Evolutionary conservation across 495 filamentous ascomycete genomes (phyloP).

Genomic region (Penicillium subrubescens): DNA sequence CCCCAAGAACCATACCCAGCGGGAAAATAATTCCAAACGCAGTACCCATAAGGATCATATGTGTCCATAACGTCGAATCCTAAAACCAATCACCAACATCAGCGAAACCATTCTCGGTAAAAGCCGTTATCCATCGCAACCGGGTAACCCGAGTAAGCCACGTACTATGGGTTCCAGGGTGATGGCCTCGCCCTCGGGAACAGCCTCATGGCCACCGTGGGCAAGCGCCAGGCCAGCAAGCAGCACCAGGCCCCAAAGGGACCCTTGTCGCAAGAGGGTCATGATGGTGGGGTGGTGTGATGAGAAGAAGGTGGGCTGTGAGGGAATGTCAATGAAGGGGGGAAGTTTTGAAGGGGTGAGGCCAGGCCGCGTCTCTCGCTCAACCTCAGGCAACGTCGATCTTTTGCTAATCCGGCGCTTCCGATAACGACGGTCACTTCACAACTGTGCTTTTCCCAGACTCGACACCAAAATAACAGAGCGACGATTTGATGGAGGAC

Average conservation of each 20-base stretch:
- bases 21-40: slow-evolving; percentile 93
- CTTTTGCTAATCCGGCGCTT: slow-evolving; percentile 28
- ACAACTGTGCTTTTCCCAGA: background rate
- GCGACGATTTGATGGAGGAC: background rate
- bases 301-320: slow-evolving; percentile 12
- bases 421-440: slow-evolving; percentile 18
- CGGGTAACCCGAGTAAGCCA: slow-evolving; percentile 15
- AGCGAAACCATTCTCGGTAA: background rate
- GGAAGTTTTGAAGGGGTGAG: slow-evolving; percentile 9
- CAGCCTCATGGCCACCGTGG: slow-evolving; percentile 75
- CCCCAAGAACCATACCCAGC: slow-evolving; percentile 91
- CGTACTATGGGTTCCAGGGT: slow-evolving; percentile 86
- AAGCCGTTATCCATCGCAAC: background rate
- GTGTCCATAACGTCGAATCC: slow-evolving; percentile 88
- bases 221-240: slow-evolving; percentile 43
- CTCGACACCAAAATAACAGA: background rate
- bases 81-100: slow-evolving; percentile 28
- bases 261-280: slow-evolving; percentile 17
- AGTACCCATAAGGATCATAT: slow-evolving; percentile 86
- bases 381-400: slow-evolving; percentile 17
- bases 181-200: slow-evolving; percentile 73
- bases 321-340: background rate
- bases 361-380: slow-evolving; percentile 4
- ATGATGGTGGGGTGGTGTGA: slow-evolving; percentile 16
- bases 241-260: slow-evolving; percentile 32